Conservation (phyloP, 2,329 filamentous ascomycete genomes). For the Clonostachys chloroleuca region DNA sequence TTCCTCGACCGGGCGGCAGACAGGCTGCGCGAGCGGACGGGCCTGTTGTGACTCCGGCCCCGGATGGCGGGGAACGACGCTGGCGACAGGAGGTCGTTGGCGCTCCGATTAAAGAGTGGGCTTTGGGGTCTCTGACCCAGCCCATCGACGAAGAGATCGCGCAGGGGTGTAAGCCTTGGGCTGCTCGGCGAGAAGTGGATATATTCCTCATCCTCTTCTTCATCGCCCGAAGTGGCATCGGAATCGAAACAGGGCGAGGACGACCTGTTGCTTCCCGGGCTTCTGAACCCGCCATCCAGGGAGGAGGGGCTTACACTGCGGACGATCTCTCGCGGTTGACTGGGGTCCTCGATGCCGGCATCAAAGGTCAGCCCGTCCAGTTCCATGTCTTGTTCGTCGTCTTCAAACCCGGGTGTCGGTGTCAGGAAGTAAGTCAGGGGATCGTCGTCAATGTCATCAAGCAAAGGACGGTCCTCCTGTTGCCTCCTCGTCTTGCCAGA, state of each 20-base stretch:
- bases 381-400: conserved; percentile 30
- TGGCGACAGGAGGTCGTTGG: conserved; percentile 23
- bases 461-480: conserved; percentile 32
- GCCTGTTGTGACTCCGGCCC: conserved; percentile 21
- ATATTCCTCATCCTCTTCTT: conserved; percentile 45
- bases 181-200: conserved; percentile 38
- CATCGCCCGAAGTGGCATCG: conserved; percentile 37
- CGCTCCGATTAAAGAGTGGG: conserved; percentile 19
- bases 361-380: conserved; percentile 47
- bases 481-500: conserved; percentile 22
- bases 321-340: conserved; percentile 36
- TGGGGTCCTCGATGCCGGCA: conserved; percentile 50
- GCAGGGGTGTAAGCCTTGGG: conserved; percentile 33
- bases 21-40: conserved; percentile 16
- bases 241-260: conserved; percentile 29
- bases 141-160: conserved; percentile 33
- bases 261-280: conserved; percentile 19
- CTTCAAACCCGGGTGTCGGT: conserved; percentile 35
- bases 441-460: conserved; percentile 46
- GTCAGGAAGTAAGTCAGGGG: conserved; percentile 54
- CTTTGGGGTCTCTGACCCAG: conserved; percentile 20
- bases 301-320: conserved; percentile 54
- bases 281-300: conserved; percentile 41
- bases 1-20: conserved; percentile 26
- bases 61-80: conserved; percentile 17